A percentile compares a stretch with the other conserved stretches of the same genome.
These are phyloP conservation scores for Scedosporium minutisporum DNA, from an alignment of 2,329 filamentous ascomycete genomes.

Conservation along the genomic window DNA sequence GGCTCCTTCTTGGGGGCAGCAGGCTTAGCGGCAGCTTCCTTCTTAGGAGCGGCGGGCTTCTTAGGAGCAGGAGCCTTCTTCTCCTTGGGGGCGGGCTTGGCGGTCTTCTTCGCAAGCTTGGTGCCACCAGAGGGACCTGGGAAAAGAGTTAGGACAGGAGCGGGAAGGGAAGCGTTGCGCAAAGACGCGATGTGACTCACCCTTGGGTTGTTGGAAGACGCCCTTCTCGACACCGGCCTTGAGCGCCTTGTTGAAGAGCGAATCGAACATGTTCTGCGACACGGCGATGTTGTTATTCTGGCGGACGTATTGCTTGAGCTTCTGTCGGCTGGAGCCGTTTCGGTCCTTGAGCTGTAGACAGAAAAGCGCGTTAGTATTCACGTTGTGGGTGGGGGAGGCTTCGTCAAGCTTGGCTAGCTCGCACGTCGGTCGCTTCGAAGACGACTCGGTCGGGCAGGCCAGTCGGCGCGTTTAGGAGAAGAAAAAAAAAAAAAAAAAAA, in stretches of 20 bases:
- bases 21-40: constrained; percentile 38
- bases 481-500: no score
- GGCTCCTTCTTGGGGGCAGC: constrained; percentile 26
- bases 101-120: constrained; percentile 78
- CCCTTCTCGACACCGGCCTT: constrained; percentile 77
- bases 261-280: constrained; percentile 50
- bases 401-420: constrained; percentile 13
- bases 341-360: constrained; percentile 47
- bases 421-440: constrained; percentile 27
- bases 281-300: constrained; percentile 40
- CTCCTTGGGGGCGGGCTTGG: constrained; percentile 11
- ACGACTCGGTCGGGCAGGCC: constrained; percentile 8
- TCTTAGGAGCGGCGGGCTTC: constrained; percentile 35
- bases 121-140: constrained; percentile 76
- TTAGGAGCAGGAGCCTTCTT: constrained; percentile 17
- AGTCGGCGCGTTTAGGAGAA: constrained; percentile 12
- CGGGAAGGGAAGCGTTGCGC: constrained; percentile 12
- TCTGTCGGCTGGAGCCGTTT: constrained; percentile 52
- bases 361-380: constrained; percentile 29
- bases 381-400: neutral
- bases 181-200: constrained; percentile 37
- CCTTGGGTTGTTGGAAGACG: constrained; percentile 83
- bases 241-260: constrained; percentile 79
- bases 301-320: constrained; percentile 52
- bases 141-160: neutral